phyloP scores from a whole-genome alignment of 2,329 filamentous ascomycete genomes.

The Arthroderma uncinatum region DNA sequence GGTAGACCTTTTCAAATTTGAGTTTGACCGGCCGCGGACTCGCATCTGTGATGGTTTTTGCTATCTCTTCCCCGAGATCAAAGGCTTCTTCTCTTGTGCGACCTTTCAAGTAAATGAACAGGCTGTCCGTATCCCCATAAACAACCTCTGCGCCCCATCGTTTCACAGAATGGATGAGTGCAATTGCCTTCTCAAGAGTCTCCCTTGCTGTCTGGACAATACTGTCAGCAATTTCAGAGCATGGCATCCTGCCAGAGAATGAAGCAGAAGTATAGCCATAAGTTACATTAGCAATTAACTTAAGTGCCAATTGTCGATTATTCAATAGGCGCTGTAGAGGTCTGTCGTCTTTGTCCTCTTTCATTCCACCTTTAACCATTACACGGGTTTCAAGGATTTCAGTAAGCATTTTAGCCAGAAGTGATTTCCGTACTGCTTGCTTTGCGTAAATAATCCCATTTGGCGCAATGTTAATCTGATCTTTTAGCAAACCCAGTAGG shows the following conservation, averaged over 20 bases:
- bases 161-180: conserved; percentile 75
- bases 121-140: conserved; percentile 92
- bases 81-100: conserved; percentile 83
- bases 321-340: conserved; percentile 76
- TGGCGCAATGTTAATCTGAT: conserved; percentile 82
- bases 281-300: conserved; percentile 95
- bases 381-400: conserved; percentile 92
- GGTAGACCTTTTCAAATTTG: conserved; percentile 97
- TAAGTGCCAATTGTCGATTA: conserved; percentile 85
- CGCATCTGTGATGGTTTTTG: conserved; percentile 71
- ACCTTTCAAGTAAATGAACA: conserved; percentile 84
- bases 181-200: conserved; percentile 86
- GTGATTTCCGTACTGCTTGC: conserved; percentile 70
- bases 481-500: conserved; percentile 64
- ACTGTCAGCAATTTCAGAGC: conserved; percentile 92
- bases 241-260: conserved; percentile 95
- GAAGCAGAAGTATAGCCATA: conserved; percentile 96
- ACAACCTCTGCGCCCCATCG: conserved; percentile 93
- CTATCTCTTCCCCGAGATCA: conserved; percentile 83
- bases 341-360: conserved; percentile 78
- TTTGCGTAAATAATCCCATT: conserved; percentile 97
- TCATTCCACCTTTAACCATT: conserved; percentile 98
- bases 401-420: conserved; percentile 90
- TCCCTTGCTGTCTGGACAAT: conserved; percentile 95
- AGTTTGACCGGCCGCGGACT: conserved; percentile 89